Conservation (phyloP, 352 stramenopile species). For the Globisporangium carolinianum region DNA sequence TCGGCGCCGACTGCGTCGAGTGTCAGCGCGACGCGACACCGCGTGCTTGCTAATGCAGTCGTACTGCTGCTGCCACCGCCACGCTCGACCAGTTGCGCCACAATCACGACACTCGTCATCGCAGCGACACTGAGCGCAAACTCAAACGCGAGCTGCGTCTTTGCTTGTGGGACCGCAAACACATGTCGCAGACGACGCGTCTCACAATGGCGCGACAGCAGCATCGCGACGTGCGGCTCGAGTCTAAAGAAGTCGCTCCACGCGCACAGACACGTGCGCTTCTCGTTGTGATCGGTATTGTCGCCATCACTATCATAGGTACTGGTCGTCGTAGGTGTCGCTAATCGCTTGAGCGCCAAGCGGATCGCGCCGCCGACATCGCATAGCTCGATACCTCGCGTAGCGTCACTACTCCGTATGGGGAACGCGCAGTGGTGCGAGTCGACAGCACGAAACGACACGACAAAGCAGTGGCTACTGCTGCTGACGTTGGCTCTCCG, state of each 20-base stretch:
- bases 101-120: slow-evolving; percentile 8
- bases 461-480: slow-evolving; percentile 10
- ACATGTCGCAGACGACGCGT: slow-evolving; percentile 9
- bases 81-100: background rate
- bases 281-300: background rate
- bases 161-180: background rate
- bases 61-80: background rate
- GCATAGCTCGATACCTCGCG: slow-evolving; percentile 3
- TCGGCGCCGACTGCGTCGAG: slow-evolving; percentile 18
- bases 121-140: slow-evolving; percentile 10
- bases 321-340: background rate
- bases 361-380: slow-evolving; percentile 1
- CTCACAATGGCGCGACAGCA: slow-evolving; percentile 14
- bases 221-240: slow-evolving; percentile 20
- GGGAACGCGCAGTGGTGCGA: slow-evolving; percentile 25
- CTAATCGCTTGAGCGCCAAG: background rate
- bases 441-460: slow-evolving; percentile 20
- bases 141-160: background rate
- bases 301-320: background rate
- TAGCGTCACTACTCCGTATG: background rate
- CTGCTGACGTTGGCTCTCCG: background rate
- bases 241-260: slow-evolving; percentile 19
- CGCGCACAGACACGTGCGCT: background rate
- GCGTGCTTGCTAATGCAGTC: no score
- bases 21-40: background rate